A percentile compares a stretch with the other conserved stretches of the same genome.
phyloP scores from a whole-genome alignment of 768 basidiomycete genomes.

The Rhodotorula kratochvilovae region DNA sequence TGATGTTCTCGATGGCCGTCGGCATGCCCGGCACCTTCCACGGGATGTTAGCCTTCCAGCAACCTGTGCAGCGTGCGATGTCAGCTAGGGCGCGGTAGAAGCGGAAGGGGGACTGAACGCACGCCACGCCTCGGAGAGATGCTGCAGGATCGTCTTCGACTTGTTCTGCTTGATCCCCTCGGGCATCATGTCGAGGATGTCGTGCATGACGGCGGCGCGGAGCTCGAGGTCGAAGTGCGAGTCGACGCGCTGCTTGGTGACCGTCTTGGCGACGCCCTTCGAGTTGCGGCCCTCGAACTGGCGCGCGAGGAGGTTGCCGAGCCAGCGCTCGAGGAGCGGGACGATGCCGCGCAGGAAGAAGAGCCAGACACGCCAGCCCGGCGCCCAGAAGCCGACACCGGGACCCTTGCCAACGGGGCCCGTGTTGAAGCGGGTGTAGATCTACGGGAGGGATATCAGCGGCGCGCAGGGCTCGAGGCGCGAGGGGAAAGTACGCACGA shows the following conservation, averaged over 20 bases:
- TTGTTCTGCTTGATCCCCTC: slow-evolving; percentile 99
- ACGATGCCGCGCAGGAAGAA: slow-evolving; percentile 99
- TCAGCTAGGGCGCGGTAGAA: neutral
- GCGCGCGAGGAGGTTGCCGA: slow-evolving; percentile 92
- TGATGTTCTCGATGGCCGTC: slow-evolving; percentile 98
- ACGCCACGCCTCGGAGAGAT: slow-evolving; percentile 96
- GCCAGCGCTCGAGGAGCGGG: slow-evolving; percentile 93
- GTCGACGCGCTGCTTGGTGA: slow-evolving; percentile 98
- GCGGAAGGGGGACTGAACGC: slow-evolving; percentile 51
- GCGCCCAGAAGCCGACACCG: slow-evolving; percentile 98
- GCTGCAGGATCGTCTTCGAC: slow-evolving; percentile 98
- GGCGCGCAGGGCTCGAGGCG: neutral
- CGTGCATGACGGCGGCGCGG: slow-evolving; percentile 98
- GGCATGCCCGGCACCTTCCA: slow-evolving; percentile 99
- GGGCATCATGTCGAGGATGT: slow-evolving; percentile 99
- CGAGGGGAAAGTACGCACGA: slow-evolving; percentile 48
- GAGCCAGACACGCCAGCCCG: slow-evolving; percentile 98
- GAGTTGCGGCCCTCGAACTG: slow-evolving; percentile 95
- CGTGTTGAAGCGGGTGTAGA: slow-evolving; percentile 99
- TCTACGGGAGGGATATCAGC: slow-evolving; percentile 45
- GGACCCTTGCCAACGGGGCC: slow-evolving; percentile 99
- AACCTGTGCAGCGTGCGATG: neutral
- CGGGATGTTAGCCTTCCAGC: slow-evolving; percentile 64
- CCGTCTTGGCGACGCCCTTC: slow-evolving; percentile 76
- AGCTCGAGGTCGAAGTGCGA: slow-evolving; percentile 97